Conservation (phyloP, 768 basidiomycete species). For the Suillus spraguei region DNA sequence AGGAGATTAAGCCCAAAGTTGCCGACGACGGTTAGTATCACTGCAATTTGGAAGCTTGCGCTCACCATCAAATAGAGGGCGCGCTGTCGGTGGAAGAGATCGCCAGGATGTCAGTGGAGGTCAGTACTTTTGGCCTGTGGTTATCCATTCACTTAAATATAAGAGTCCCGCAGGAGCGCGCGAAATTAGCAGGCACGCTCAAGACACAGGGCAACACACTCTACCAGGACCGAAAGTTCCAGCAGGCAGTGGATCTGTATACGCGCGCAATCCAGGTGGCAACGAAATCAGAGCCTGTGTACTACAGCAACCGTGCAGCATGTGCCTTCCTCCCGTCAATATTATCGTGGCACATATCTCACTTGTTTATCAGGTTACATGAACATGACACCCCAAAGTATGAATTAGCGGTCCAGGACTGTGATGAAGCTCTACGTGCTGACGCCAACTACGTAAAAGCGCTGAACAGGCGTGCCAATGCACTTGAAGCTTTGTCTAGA, state of each 20-base stretch:
- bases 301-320: slow-evolving; percentile 96
- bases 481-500: slow-evolving; percentile 74
- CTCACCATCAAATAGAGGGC: slow-evolving; percentile 36
- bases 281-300: slow-evolving; percentile 86
- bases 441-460: slow-evolving; percentile 89
- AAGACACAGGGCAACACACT: slow-evolving; percentile 75
- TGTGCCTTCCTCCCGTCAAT: slow-evolving; percentile 52
- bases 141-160: slow-evolving; percentile 7
- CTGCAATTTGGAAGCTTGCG: background rate
- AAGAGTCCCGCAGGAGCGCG: slow-evolving; percentile 55
- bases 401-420: slow-evolving; percentile 84
- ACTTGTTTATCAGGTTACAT: slow-evolving; percentile 61
- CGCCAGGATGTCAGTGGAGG: slow-evolving; percentile 60
- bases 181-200: slow-evolving; percentile 59
- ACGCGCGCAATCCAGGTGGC: slow-evolving; percentile 75
- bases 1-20: slow-evolving; percentile 62
- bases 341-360: background rate
- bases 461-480: slow-evolving; percentile 85
- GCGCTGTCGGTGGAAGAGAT: slow-evolving; percentile 57
- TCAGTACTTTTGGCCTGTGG: slow-evolving; percentile 23
- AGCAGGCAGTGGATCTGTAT: slow-evolving; percentile 63
- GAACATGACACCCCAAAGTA: slow-evolving; percentile 87
- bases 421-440: slow-evolving; percentile 82
- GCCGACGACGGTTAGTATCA: slow-evolving; percentile 34
- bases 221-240: slow-evolving; percentile 64